These are phyloP conservation scores for Pseudognaphalium luteoalbum DNA, from an alignment of 129 eudicot genomes.

Conservation along the genomic window DNA sequence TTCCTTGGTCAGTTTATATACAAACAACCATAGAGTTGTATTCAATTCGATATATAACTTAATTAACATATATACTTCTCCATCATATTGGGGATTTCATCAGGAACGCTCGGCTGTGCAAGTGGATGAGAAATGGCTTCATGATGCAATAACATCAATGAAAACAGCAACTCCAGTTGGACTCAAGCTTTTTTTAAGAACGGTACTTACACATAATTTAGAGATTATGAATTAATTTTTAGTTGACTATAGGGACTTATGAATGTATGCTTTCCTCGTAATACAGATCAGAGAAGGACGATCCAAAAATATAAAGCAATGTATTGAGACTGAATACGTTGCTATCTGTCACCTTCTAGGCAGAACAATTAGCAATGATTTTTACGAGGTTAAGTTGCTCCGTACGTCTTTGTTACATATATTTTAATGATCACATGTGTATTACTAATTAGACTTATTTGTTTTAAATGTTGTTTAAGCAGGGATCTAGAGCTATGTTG, in stretches of 20 bases:
- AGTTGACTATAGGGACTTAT: not conserved
- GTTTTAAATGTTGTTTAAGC: not conserved
- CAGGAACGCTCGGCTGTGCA: constrained; percentile 30
- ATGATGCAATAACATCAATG: constrained; percentile 39
- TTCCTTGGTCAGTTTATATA: constrained; percentile 33
- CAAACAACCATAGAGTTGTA: no score
- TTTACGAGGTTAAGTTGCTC: constrained; percentile 34
- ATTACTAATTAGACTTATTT: not conserved
- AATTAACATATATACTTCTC: not conserved
- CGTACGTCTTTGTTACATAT: not conserved
- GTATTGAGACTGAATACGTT: constrained; percentile 30
- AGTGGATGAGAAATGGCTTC: constrained; percentile 41
- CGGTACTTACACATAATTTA: constrained; percentile 34
- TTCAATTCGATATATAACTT: not conserved
- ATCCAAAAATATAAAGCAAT: constrained; percentile 25
- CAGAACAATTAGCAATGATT: constrained; percentile 26
- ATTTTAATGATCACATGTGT: not conserved
- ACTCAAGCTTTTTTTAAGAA: constrained; percentile 43
- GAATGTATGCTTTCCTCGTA: not conserved
- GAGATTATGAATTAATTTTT: not conserved
- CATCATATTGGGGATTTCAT: not conserved
- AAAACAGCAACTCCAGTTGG: constrained; percentile 39
- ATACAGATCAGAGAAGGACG: constrained; percentile 40
- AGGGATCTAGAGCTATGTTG: constrained; percentile 47
- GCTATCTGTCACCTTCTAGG: constrained; percentile 32